Percentiles rank a stretch among this genome's conserved stretches.
Evolutionary conservation across 2,329 filamentous ascomycete species (phyloP).

Genomic region (Talaromyces sp.): DNA sequence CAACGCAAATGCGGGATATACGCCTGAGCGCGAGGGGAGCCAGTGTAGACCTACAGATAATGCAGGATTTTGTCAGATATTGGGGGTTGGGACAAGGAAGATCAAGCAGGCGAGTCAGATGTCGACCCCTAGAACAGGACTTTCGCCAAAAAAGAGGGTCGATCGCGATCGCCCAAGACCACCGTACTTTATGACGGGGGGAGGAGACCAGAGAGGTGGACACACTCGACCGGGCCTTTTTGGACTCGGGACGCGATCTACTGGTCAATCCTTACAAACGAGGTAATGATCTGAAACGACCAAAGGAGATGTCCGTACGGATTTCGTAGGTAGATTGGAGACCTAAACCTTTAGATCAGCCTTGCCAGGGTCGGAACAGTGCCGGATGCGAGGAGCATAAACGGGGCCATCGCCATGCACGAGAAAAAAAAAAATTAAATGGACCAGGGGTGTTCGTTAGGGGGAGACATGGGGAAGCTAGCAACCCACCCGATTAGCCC

Average conservation of each 20-base stretch:
- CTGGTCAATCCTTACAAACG: conserved; percentile 15
- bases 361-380: conserved; percentile 22
- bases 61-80: conserved; percentile 2
- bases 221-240: background rate
- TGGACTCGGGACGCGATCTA: conserved; percentile 13
- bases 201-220: conserved; percentile 2
- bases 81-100: conserved; percentile 3
- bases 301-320: background rate
- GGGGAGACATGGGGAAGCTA: conserved; percentile 33
- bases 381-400: conserved; percentile 22
- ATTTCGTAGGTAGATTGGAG: conserved; percentile 7
- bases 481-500: conserved; percentile 36
- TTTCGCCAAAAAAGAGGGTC: conserved; percentile 14
- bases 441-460: conserved; percentile 39
- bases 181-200: conserved; percentile 10
- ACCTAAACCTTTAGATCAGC: conserved; percentile 22
- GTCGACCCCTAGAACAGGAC: conserved; percentile 17
- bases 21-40: conserved; percentile 21
- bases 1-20: conserved; percentile 23
- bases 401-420: conserved; percentile 3
- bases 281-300: conserved; percentile 22
- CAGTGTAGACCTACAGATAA: conserved; percentile 20
- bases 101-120: conserved; percentile 15
- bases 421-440: conserved; percentile 12
- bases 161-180: conserved; percentile 19